Percentiles rank a stretch among this genome's conserved stretches.
Conservation (phyloP, 2,329 filamentous ascomycete genomes). For the Dothidotthia symphoricarpi region DNA sequence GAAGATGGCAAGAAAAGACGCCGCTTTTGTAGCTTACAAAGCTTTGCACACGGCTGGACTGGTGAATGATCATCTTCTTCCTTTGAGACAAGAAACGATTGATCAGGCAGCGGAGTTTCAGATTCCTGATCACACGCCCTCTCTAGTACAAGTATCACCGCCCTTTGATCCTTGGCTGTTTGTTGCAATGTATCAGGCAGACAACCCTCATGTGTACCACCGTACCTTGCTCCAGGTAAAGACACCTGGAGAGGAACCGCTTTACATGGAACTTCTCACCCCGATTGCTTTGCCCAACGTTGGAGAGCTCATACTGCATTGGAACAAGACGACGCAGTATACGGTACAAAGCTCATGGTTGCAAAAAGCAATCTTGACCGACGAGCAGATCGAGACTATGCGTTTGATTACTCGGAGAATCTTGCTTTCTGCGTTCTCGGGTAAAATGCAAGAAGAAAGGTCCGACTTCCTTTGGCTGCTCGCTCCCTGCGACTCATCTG, state of each 20-base stretch:
- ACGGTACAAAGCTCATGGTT: slow-evolving; percentile 16
- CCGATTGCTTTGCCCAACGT: slow-evolving; percentile 21
- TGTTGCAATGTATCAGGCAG: slow-evolving; percentile 14
- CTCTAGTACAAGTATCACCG: slow-evolving; percentile 24
- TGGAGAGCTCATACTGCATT: slow-evolving; percentile 25
- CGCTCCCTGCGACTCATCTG: slow-evolving; percentile 19
- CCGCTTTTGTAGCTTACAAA: slow-evolving; percentile 76
- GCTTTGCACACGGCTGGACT: slow-evolving; percentile 68
- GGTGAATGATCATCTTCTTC: slow-evolving; percentile 75
- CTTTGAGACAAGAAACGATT: slow-evolving; percentile 46
- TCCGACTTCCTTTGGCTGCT: slow-evolving; percentile 35
- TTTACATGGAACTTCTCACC: slow-evolving; percentile 24
- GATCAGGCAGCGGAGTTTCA: slow-evolving; percentile 22
- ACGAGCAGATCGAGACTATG: slow-evolving; percentile 19
- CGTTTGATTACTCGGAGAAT: slow-evolving; percentile 28
- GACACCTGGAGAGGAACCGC: slow-evolving; percentile 9
- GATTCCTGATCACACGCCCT: slow-evolving; percentile 25
- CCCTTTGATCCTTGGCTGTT: slow-evolving; percentile 33
- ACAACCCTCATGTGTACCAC: slow-evolving; percentile 17
- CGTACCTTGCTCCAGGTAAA: slow-evolving; percentile 19
- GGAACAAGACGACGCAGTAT: slow-evolving; percentile 32
- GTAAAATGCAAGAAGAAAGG: slow-evolving; percentile 20
- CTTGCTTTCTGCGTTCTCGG: slow-evolving; percentile 20
- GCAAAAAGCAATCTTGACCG: slow-evolving; percentile 5
- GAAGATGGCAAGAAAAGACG: slow-evolving; percentile 72